Evolutionary conservation across 768 basidiomycete genomes (phyloP).

Genomic region (Lactifluus pinguis): DNA sequence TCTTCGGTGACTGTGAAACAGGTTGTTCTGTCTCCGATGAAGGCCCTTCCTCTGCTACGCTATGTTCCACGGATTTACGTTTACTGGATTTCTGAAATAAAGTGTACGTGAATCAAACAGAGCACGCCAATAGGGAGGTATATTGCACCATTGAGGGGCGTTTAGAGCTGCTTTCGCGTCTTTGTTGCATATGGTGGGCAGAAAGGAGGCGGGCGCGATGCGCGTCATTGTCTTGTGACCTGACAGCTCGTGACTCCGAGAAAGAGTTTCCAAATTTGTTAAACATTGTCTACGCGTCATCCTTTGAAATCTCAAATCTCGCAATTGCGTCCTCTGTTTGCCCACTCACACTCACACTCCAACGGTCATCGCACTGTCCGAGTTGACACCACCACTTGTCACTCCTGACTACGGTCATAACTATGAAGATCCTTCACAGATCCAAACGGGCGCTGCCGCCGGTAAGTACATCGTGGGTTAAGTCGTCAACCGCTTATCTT

Average conservation of each 20-base stretch:
- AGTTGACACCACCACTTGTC: not conserved
- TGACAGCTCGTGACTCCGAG: conserved; percentile 2
- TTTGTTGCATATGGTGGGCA: not conserved
- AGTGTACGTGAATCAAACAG: not conserved
- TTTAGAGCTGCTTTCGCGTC: not conserved
- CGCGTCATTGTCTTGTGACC: not conserved
- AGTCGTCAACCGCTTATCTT: conserved; percentile 12
- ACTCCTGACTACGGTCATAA: conserved; percentile 39
- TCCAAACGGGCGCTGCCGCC: conserved; percentile 74
- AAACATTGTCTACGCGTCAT: conserved; percentile 13
- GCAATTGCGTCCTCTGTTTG: conserved; percentile 1
- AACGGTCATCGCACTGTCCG: not conserved
- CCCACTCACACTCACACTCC: not conserved
- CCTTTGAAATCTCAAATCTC: not conserved
- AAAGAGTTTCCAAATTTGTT: conserved; percentile 8
- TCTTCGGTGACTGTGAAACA: not conserved
- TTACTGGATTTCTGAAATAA: conserved; percentile 1
- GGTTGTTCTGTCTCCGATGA: not conserved
- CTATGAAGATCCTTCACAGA: conserved; percentile 86
- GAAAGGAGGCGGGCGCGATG: not conserved
- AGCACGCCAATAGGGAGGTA: not conserved
- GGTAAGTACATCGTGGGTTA: conserved; percentile 36
- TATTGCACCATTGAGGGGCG: not conserved
- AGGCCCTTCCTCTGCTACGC: not conserved
- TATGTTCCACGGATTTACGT: not conserved